phyloP scores from a whole-genome alignment of 352 stramenopile species.

The Nothophytophthora sp. region DNA sequence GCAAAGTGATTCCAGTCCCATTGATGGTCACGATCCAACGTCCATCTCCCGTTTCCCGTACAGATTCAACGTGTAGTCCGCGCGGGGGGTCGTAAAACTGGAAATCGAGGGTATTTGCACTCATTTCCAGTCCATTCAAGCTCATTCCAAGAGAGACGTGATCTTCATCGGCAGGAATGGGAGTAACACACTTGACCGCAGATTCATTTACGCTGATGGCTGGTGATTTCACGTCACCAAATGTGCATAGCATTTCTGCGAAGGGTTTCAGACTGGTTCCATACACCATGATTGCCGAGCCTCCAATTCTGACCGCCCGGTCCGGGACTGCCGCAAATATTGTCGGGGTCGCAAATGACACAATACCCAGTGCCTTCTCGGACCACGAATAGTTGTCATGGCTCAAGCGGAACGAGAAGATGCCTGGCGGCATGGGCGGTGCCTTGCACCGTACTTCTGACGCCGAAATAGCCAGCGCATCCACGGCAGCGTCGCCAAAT shows the following conservation, averaged over 20 bases:
- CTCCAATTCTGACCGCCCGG: constrained; percentile 2
- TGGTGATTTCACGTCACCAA: constrained; percentile 23
- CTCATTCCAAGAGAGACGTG: constrained; percentile 24
- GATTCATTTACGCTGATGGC: constrained; percentile 32
- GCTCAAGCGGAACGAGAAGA: constrained; percentile 19
- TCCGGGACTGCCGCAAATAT: constrained; percentile 30
- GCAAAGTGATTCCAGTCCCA: constrained; percentile 8
- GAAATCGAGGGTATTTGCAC: constrained; percentile 23
- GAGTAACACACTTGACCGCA: constrained; percentile 30
- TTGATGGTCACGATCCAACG: constrained; percentile 13
- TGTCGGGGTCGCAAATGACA: constrained; percentile 30
- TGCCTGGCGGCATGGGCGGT: constrained; percentile 24
- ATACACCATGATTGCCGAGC: constrained; percentile 24
- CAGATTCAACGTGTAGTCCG: constrained; percentile 8
- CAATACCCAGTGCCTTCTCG: constrained; percentile 20
- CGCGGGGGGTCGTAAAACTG: constrained; percentile 12
- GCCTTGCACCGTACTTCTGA: constrained; percentile 33
- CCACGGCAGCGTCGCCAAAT: constrained; percentile 28
- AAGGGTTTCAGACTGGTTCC: constrained; percentile 45
- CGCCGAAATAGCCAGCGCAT: constrained; percentile 26
- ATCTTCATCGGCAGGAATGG: constrained; percentile 1
- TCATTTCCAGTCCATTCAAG: constrained; percentile 46
- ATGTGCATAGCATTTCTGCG: constrained; percentile 29
- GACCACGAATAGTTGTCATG: constrained; percentile 47
- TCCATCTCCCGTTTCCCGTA: constrained; percentile 3